A percentile compares a stretch with the other conserved stretches of the same genome.
Conservation (phyloP, 2,329 filamentous ascomycete genomes). For the Penicillium occitanis region DNA sequence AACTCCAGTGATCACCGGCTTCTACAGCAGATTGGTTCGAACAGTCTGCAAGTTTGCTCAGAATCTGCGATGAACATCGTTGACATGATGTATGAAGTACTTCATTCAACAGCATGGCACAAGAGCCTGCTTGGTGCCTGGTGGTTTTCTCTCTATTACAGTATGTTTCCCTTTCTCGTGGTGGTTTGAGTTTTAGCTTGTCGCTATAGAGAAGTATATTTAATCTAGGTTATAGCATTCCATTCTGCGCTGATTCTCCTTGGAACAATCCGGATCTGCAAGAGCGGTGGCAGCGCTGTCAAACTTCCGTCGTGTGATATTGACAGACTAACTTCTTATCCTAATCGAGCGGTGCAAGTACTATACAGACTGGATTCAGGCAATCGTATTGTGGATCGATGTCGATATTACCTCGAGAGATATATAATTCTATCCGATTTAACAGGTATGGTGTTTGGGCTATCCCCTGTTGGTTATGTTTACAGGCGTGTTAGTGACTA, state of each 20-base stretch:
- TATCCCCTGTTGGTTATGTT: neutral
- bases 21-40: conserved; percentile 14
- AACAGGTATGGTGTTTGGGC: neutral
- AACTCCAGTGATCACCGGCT: conserved; percentile 5
- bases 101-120: conserved; percentile 24
- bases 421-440: neutral
- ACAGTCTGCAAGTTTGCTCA: conserved; percentile 29
- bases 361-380: neutral
- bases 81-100: conserved; percentile 31
- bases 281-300: neutral
- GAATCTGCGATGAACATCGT: conserved; percentile 39
- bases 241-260: neutral
- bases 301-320: neutral
- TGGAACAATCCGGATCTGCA: neutral
- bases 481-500: neutral
- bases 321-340: neutral
- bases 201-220: neutral
- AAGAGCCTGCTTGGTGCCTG: conserved; percentile 39
- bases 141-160: conserved; percentile 47
- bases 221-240: neutral
- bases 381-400: neutral
- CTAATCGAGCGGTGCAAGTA: neutral
- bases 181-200: neutral
- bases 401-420: neutral
- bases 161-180: conserved; percentile 9